Conservation (phyloP, 305 asterid genomes). For the Plantago lanceolata region DNA sequence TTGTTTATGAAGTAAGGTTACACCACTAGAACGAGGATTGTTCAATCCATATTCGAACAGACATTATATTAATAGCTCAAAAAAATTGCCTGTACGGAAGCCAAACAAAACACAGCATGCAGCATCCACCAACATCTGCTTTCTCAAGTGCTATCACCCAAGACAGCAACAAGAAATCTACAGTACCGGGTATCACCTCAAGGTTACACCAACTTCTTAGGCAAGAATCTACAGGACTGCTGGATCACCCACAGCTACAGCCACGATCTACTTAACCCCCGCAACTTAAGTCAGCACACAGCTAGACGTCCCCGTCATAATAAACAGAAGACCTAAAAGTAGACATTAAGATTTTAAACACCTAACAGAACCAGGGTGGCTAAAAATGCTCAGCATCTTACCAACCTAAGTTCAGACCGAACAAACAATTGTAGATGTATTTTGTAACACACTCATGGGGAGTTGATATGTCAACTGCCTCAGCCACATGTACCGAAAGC, state of each 20-base stretch:
- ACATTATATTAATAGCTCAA: no score
- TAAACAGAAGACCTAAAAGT: constrained; percentile 12
- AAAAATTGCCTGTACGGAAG: background rate
- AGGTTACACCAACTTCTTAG: background rate
- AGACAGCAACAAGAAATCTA: background rate
- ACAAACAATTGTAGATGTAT: constrained; percentile 6
- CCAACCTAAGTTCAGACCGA: constrained; percentile 14
- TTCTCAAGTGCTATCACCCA: background rate
- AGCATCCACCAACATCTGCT: no score
- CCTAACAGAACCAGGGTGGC: background rate
- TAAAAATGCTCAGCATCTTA: constrained; percentile 6
- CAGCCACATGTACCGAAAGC: constrained; percentile 11
- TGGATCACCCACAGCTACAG: constrained; percentile 41
- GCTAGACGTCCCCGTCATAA: constrained; percentile 1
- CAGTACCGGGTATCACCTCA: background rate
- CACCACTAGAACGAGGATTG: no score
- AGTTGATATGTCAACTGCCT: constrained; percentile 20
- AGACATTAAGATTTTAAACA: background rate
- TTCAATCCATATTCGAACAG: no score
- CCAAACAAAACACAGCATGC: background rate
- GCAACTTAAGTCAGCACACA: constrained; percentile 32
- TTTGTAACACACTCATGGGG: background rate
- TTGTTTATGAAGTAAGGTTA: no score
- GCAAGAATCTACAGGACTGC: constrained; percentile 36
- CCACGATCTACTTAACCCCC: constrained; percentile 40